Percentiles rank a stretch among this genome's conserved stretches.
These are phyloP conservation scores for Fusarium graminum DNA, from an alignment of 2,329 filamentous ascomycete species.

Conservation along the genomic window DNA sequence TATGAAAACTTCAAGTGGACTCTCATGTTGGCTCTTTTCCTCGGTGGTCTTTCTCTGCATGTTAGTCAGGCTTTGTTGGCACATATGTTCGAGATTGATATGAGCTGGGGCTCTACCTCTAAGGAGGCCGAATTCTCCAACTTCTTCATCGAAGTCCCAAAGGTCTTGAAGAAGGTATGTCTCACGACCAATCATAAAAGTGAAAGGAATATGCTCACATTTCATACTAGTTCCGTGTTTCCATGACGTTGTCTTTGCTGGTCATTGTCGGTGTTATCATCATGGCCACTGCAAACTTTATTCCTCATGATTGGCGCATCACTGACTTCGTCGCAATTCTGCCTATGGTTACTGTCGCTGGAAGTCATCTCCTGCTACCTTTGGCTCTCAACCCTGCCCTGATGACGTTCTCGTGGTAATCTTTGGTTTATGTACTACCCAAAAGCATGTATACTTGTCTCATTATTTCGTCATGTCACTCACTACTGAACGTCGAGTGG, in stretches of 20 bases:
- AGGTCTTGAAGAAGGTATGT: constrained; percentile 81
- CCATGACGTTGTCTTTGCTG: constrained; percentile 71
- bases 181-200: constrained; percentile 53
- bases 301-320: constrained; percentile 75
- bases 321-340: constrained; percentile 81
- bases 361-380: constrained; percentile 77
- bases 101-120: constrained; percentile 86
- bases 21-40: constrained; percentile 80
- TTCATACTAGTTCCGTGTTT: constrained; percentile 74
- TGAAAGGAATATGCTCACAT: constrained; percentile 38
- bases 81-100: constrained; percentile 88
- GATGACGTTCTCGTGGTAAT: constrained; percentile 82
- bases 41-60: constrained; percentile 85
- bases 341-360: constrained; percentile 78
- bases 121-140: constrained; percentile 86
- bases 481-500: not conserved
- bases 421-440: not conserved
- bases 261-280: constrained; percentile 74
- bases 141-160: constrained; percentile 87
- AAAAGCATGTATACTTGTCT: constrained; percentile 17
- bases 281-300: constrained; percentile 71
- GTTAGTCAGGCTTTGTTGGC: constrained; percentile 82
- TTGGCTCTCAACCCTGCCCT: constrained; percentile 82
- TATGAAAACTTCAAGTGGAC: constrained; percentile 81
- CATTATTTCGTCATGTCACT: constrained; percentile 1